Evolutionary conservation across 768 basidiomycete species (phyloP), one percentile per base, ranked within the genome.

Genomic region (Leccinum subtestaceum): DNA sequence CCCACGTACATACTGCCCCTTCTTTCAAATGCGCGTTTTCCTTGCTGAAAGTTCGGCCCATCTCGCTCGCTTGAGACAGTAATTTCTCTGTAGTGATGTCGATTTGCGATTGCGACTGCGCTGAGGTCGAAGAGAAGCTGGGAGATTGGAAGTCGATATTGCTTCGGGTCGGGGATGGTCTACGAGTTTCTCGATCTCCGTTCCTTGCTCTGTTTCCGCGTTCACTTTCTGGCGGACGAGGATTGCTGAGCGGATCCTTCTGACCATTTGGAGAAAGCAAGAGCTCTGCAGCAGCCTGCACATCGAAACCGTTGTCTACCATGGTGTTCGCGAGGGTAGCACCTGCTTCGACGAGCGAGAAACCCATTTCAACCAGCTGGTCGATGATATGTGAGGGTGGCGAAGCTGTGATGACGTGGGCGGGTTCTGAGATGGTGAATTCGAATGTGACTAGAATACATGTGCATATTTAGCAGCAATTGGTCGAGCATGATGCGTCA

Each of bases 281-380:
- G 17, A 78, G 80, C 52, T 96, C 94, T 27, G 95, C 67, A 1
- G 96, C 95, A 6, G 84, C 85, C 65, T 92, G 82, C 9, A 94
- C 85, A 61, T 95, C 87, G 54, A 86, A 69, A 0, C 87, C 87
- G 7, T 45, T 55, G 38, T 64, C 60, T 0, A 81, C 82, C 46
- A 81, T 76, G 0, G 91, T 93, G 27, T 85, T 79, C 4, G 83
- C 81, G 1, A 98, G 82, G 0, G 95, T 94, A 21, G 80, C 70
- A 6, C 84, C 83, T 2, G 95, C 90, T 67, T 92, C 86, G n/a
- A 81, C 72, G 23, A 88, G 79, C 0, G 91, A 84, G 75, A 97
- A 98, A 4, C 95, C 96, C 94, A 98, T 97, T 74, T 95, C 93
- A 29, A 97, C 89, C 31, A 98, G 83, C 70, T 93, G 90, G 0